phyloP scores from a whole-genome alignment of 148 eudicot genomes.

The Amaranthus hypochondriacus region DNA sequence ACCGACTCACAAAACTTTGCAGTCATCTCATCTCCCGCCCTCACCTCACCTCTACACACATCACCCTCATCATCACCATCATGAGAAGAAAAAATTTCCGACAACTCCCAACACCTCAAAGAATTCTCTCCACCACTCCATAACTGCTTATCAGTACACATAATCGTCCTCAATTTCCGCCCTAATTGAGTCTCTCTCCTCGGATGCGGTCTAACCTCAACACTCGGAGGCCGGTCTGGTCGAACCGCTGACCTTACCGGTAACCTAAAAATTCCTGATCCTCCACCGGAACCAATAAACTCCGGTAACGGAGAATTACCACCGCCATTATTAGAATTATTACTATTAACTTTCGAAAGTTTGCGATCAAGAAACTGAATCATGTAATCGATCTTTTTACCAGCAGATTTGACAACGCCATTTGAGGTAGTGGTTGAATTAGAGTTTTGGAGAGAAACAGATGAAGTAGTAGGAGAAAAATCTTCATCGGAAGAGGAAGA shows the following conservation, averaged over 20 bases:
- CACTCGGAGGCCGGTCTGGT: slow-evolving; percentile 63
- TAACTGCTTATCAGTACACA: slow-evolving; percentile 38
- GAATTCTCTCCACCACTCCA: slow-evolving; percentile 82
- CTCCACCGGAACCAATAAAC: slow-evolving; percentile 49
- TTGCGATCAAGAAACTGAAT: slow-evolving; percentile 71
- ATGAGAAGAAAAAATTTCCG: slow-evolving; percentile 37
- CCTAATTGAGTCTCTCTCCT: slow-evolving; percentile 67
- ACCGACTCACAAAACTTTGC: slow-evolving; percentile 48
- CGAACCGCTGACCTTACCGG: slow-evolving; percentile 52
- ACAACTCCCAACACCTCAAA: slow-evolving; percentile 59
- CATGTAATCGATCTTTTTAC: slow-evolving; percentile 79
- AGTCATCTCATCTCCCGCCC: slow-evolving; percentile 57
- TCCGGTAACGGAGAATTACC: slow-evolving; percentile 44
- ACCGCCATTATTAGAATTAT: background rate
- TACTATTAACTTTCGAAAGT: slow-evolving; percentile 30
- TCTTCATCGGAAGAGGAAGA: slow-evolving; percentile 45
- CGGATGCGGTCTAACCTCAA: slow-evolving; percentile 81
- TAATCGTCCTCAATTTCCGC: slow-evolving; percentile 41
- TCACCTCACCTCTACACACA: slow-evolving; percentile 9
- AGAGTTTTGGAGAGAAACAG: background rate
- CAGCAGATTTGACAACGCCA: slow-evolving; percentile 39
- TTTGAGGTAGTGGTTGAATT: slow-evolving; percentile 14
- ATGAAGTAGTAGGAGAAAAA: slow-evolving; percentile 22
- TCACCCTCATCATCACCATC: background rate
- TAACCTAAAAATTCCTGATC: slow-evolving; percentile 44